Conservation (phyloP, 1,139 yeast genomes). For the Trichomonascaceae sp. region DNA sequence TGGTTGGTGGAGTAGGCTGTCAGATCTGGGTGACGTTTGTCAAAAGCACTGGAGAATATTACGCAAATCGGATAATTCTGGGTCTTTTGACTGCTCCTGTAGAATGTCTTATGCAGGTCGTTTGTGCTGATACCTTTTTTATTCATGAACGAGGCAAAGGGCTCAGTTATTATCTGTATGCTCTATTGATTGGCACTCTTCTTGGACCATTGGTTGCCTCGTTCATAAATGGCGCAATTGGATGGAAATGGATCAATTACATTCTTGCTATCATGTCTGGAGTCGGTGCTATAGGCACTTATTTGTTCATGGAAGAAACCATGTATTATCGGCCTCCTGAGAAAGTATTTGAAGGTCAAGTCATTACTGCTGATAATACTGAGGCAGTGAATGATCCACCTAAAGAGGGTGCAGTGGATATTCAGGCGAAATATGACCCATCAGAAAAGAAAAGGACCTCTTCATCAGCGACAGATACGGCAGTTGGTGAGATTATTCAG, state of each 20-base stretch:
- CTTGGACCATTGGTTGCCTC: constrained; percentile 75
- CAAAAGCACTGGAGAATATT: constrained; percentile 28
- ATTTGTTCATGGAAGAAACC: constrained; percentile 66
- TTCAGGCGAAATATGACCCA: background rate
- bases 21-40: constrained; percentile 29
- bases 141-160: constrained; percentile 73
- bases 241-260: constrained; percentile 80
- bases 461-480: background rate
- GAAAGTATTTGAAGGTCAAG: background rate
- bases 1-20: constrained; percentile 24
- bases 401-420: background rate
- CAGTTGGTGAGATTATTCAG: constrained; percentile 3
- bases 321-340: constrained; percentile 47
- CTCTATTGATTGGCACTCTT: constrained; percentile 72
- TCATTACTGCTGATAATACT: background rate
- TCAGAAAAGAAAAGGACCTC: background rate
- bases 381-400: background rate
- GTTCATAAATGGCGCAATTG: constrained; percentile 49
- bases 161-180: constrained; percentile 66
- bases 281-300: constrained; percentile 45
- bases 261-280: constrained; percentile 65
- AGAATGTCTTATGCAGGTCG: constrained; percentile 49
- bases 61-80: constrained; percentile 37
- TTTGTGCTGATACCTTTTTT: constrained; percentile 40
- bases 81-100: constrained; percentile 50